Evolutionary conservation across 139 green algal species (phyloP).

Genomic region (Coelastrella sp.): DNA sequence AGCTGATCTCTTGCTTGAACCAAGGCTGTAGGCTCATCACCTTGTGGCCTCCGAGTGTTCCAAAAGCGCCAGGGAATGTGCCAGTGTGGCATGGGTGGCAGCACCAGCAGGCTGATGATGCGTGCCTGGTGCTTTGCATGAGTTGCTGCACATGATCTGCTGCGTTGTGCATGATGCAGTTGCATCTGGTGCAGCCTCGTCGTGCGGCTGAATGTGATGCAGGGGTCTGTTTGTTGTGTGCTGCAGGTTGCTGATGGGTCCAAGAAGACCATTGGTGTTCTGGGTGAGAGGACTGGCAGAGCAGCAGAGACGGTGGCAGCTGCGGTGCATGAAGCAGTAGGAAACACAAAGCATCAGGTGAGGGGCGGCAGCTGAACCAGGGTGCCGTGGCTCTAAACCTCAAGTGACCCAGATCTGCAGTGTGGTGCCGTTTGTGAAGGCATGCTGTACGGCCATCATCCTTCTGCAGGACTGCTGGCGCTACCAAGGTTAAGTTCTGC

Average conservation of each 20-base stretch:
- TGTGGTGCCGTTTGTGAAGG: background rate
- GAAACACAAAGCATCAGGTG: conserved; percentile 29
- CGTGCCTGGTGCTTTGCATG: too few relatives aligned
- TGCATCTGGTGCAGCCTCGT: background rate
- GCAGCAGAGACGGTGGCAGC: conserved; percentile 36
- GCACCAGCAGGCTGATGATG: background rate
- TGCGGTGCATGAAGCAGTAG: conserved; percentile 26
- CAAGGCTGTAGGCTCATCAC: background rate
- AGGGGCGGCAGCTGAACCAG: background rate
- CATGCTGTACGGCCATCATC: background rate
- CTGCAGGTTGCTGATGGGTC: conserved; percentile 36
- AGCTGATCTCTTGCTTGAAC: background rate
- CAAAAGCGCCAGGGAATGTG: too few relatives aligned
- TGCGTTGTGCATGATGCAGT: background rate
- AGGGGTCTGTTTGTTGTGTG: background rate
- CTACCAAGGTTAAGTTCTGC: background rate
- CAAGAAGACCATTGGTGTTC: conserved; percentile 35
- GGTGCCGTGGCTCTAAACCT: background rate
- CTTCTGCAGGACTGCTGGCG: too few relatives aligned
- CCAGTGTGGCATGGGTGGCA: background rate
- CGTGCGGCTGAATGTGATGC: background rate
- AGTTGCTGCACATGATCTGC: background rate
- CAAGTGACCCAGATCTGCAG: background rate
- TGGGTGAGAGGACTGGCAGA: conserved; percentile 34
- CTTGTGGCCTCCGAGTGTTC: too few relatives aligned